phyloP scores from a whole-genome alignment of 2,329 filamentous ascomycete species.

The Botryotinia convoluta region DNA sequence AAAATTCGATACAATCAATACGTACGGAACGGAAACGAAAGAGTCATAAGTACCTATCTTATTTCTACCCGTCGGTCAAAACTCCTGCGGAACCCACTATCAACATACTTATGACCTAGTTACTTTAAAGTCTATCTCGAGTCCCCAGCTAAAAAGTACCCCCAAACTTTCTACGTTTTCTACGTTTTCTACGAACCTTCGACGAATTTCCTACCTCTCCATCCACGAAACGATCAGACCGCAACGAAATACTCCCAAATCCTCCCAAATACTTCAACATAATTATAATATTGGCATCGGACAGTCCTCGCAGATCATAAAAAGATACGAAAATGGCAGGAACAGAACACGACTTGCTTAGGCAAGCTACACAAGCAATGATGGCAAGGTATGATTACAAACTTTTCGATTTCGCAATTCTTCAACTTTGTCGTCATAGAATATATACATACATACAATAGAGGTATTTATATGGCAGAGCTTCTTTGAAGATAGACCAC shows the following conservation, averaged over 20 bases:
- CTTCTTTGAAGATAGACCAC: background rate
- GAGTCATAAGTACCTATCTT: background rate
- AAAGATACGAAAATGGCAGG: conserved; percentile 30
- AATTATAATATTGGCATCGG: background rate
- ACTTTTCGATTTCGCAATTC: conserved; percentile 21
- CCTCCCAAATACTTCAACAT: background rate
- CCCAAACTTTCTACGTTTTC: background rate
- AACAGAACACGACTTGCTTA: conserved; percentile 38
- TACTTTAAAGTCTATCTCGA: background rate
- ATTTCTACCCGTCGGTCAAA: conserved; percentile 8
- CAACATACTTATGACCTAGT: background rate
- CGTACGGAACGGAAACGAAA: background rate
- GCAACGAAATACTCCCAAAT: background rate
- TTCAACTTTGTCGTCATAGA: conserved; percentile 14
- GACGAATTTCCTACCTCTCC: background rate
- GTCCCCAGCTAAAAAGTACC: background rate
- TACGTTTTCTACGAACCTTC: background rate
- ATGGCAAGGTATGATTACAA: conserved; percentile 38
- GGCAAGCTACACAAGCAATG: conserved; percentile 40
- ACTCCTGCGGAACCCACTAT: background rate
- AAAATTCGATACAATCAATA: background rate
- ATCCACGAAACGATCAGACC: background rate
- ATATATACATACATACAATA: background rate
- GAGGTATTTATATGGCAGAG: background rate
- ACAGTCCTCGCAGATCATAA: conserved; percentile 12